A percentile compares a stretch with the other conserved stretches of the same genome.
Conservation (phyloP, 2,329 filamentous ascomycete genomes). For the Aureobasidium sp. region DNA sequence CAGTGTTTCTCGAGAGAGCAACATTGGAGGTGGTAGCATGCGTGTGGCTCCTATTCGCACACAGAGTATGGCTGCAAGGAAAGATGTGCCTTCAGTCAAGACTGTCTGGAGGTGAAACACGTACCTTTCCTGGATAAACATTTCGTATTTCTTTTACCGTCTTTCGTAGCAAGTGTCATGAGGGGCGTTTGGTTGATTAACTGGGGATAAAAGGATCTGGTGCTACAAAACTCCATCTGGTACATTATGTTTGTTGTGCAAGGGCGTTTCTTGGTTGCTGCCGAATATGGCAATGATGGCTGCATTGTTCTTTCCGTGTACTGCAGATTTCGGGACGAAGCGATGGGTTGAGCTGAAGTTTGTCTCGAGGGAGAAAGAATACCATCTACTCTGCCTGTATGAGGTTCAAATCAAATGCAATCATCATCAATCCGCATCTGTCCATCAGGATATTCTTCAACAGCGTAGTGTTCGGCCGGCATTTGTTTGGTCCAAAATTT, state of each 20-base stretch:
- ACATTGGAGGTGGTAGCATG: neutral
- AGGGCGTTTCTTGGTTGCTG: neutral
- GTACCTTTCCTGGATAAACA: neutral
- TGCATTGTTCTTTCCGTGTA: neutral
- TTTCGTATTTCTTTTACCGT: neutral
- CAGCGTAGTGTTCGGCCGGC: neutral
- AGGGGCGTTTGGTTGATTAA: neutral
- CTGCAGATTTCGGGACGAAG: neutral
- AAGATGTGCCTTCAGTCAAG: neutral
- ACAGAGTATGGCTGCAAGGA: slow-evolving; percentile 7
- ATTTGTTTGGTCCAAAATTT: neutral
- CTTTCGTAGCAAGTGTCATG: neutral
- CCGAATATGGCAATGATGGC: neutral
- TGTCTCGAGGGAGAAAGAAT: neutral
- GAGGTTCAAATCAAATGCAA: neutral
- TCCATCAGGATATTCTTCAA: neutral
- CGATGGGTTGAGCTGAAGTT: neutral
- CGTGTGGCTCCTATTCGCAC: slow-evolving; percentile 3
- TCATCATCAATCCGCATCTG: neutral
- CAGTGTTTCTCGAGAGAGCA: slow-evolving; percentile 1
- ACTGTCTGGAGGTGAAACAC: neutral
- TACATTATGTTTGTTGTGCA: neutral
- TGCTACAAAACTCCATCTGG: neutral
- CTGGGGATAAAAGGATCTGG: neutral
- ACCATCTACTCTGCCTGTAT: neutral